Evolutionary conservation across 306 rosid species (phyloP), one percentile per base, ranked within the genome.

Genomic region (Casuarina glauca): DNA sequence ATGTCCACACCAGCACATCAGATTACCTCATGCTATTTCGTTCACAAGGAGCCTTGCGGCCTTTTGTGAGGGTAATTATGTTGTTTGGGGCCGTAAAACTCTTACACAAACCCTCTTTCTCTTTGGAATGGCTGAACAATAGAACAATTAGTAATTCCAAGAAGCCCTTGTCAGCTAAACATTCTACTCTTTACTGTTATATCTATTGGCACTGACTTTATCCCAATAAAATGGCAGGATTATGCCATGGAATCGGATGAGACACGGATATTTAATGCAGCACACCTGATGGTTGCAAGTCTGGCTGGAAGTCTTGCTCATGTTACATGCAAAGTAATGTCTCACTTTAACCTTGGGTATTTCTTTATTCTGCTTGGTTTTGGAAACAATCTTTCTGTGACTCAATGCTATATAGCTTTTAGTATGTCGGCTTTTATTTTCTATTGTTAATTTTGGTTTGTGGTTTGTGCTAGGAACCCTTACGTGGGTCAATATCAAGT

Each of bases 241-340:
- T 96, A 96, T 87, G 94, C 99, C 78, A 87, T 93, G 97, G 99
- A 96, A 85, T 91, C 93, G 35, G 99, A 96, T 46, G 99, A 96
- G 87, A 90, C 97, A n/a, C 93, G 97, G 17, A 90, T 94, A 73
- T 76, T 85, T 69, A 88, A 86, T 90, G 99, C 97, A 38, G 98
- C 99, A n/a, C 98, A 91, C 84, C 85, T 96, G 90, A 96, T 96
- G 99, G 99, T 96, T 77, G 99, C 98, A 39, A 91, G 98, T 85
- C 83, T 96, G 82, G 96, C 98, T 38, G 99, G 98, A 83, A 90
- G 99, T 81, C 87, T 96, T 76, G 99, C 99, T 53, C 99, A 96
- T 75, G 98, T 96, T 53, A 96, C 98, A 9, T 96, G 99, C 99
- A 96, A 96, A 92, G 99, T 96, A 76, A 55, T 70, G 73, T 32